These are phyloP conservation scores for Diaporthe nobilis DNA, from an alignment of 2,329 filamentous ascomycete genomes.

Conservation along the genomic window DNA sequence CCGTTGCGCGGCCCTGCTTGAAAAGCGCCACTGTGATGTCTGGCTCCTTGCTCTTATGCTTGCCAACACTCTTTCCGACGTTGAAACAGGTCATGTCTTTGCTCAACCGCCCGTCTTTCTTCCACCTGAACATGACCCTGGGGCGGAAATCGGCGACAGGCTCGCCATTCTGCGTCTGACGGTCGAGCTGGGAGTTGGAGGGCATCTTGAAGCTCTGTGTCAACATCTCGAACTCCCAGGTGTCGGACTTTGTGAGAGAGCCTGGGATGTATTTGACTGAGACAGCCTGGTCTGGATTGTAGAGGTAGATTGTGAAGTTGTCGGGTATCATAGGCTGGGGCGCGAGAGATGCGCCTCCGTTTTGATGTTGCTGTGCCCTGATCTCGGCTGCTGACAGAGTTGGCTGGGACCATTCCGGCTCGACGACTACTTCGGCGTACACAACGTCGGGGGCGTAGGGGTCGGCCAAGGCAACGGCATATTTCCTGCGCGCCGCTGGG, in stretches of 20 bases:
- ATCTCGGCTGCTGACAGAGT: slow-evolving; percentile 86
- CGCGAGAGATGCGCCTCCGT: slow-evolving; percentile 61
- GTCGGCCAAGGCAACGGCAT: slow-evolving; percentile 88
- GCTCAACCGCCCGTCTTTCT: slow-evolving; percentile 85
- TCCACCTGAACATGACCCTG: slow-evolving; percentile 89
- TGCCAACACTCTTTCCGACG: slow-evolving; percentile 80
- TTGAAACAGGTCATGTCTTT: slow-evolving; percentile 93
- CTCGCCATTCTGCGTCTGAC: slow-evolving; percentile 69
- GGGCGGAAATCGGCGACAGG: slow-evolving; percentile 68
- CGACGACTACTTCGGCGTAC: slow-evolving; percentile 87
- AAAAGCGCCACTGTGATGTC: slow-evolving; percentile 96
- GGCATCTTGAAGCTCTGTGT: slow-evolving; percentile 87
- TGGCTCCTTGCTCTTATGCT: slow-evolving; percentile 88
- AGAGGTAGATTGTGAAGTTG: slow-evolving; percentile 87
- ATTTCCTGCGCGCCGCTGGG: slow-evolving; percentile 82
- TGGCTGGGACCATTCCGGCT: slow-evolving; percentile 88
- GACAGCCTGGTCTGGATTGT: slow-evolving; percentile 92
- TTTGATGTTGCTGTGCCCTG: slow-evolving; percentile 65
- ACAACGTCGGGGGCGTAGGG: slow-evolving; percentile 84
- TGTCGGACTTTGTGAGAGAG: slow-evolving; percentile 83
- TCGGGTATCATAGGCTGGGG: slow-evolving; percentile 81
- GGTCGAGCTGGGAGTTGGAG: slow-evolving; percentile 83
- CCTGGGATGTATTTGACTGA: slow-evolving; percentile 78
- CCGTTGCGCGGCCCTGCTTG: slow-evolving; percentile 74
- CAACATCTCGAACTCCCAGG: slow-evolving; percentile 95